These are phyloP conservation scores for Penicillium brasilianum DNA, from an alignment of 2,329 filamentous ascomycete genomes.

Conservation along the genomic window DNA sequence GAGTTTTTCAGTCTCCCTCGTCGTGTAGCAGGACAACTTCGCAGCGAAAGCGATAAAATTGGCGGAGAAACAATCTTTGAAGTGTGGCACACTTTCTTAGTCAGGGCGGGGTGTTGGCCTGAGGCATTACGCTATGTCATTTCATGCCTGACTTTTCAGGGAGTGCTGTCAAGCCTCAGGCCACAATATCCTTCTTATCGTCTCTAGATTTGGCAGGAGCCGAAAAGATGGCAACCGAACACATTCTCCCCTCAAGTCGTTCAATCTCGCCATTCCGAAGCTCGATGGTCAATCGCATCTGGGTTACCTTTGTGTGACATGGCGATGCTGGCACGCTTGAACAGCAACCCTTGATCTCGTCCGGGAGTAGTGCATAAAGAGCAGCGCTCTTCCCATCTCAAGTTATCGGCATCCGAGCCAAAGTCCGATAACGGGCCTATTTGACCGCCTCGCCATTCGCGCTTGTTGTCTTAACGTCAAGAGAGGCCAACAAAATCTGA, in stretches of 20 bases:
- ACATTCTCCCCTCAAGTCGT: background rate
- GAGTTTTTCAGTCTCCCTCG: slow-evolving; percentile 14
- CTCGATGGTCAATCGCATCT: slow-evolving; percentile 9
- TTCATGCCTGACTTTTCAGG: slow-evolving; percentile 8
- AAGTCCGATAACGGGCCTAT: slow-evolving; percentile 18
- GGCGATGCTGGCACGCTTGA: background rate
- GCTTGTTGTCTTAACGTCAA: background rate
- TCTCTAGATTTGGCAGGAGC: slow-evolving; percentile 23
- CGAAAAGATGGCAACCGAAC: background rate
- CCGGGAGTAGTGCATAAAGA: background rate
- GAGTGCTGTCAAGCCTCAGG: slow-evolving; percentile 22
- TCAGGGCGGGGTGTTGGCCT: slow-evolving; percentile 35
- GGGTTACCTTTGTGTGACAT: background rate
- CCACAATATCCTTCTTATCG: slow-evolving; percentile 22
- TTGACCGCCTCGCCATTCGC: background rate
- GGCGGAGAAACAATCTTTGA: slow-evolving; percentile 35
- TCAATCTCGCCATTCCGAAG: slow-evolving; percentile 14
- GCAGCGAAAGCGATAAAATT: slow-evolving; percentile 21
- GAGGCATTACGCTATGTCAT: slow-evolving; percentile 34
- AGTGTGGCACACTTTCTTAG: slow-evolving; percentile 41
- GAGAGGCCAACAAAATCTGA: background rate
- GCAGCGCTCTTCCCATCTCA: slow-evolving; percentile 6
- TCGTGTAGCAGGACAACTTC: slow-evolving; percentile 12
- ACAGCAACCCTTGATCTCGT: background rate
- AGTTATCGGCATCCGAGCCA: background rate